These are phyloP conservation scores for Tylopilus sp. DNA, from an alignment of 1,284 basidiomycete species.

Conservation along the genomic window DNA sequence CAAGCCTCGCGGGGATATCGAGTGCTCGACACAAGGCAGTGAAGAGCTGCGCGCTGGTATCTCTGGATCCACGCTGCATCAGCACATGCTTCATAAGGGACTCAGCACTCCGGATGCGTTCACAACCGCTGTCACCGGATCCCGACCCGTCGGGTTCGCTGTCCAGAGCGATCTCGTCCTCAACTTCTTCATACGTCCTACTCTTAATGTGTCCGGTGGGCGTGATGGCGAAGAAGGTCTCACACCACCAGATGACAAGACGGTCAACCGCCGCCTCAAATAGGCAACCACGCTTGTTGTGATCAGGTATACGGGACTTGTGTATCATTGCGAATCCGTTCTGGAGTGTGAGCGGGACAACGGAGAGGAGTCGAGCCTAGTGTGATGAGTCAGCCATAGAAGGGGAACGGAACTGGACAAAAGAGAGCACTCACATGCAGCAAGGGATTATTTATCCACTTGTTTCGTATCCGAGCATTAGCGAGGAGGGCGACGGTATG, in stretches of 20 bases:
- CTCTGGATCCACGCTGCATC: conserved; percentile 77
- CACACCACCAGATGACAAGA: conserved; percentile 82
- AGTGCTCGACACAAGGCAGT: conserved; percentile 86
- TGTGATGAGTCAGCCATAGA: conserved; percentile 8
- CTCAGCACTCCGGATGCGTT: conserved; percentile 71
- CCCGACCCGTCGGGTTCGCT: conserved; percentile 35
- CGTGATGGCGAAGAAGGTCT: conserved; percentile 65
- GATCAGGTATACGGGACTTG: conserved; percentile 79
- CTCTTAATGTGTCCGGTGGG: conserved; percentile 66
- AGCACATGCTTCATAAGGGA: conserved; percentile 89
- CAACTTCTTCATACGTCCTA: conserved; percentile 69
- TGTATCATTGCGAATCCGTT: conserved; percentile 77
- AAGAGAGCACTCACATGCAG: conserved; percentile 58
- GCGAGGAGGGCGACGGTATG: conserved; percentile 80
- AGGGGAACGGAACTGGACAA: conserved; percentile 17
- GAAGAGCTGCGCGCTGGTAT: conserved; percentile 89
- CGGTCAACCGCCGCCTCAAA: conserved; percentile 78
- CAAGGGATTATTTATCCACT: conserved; percentile 79
- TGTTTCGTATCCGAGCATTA: conserved; percentile 76
- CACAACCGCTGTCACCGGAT: conserved; percentile 56
- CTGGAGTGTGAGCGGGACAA: conserved; percentile 77
- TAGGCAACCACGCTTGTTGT: conserved; percentile 73
- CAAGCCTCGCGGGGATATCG: conserved; percentile 83
- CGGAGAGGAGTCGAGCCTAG: conserved; percentile 81
- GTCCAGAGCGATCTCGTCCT: conserved; percentile 38